Evolutionary conservation across 495 filamentous ascomycete species (phyloP), one percentile per base, ranked within the genome.

Genomic region (Evansstolkia leycettana): DNA sequence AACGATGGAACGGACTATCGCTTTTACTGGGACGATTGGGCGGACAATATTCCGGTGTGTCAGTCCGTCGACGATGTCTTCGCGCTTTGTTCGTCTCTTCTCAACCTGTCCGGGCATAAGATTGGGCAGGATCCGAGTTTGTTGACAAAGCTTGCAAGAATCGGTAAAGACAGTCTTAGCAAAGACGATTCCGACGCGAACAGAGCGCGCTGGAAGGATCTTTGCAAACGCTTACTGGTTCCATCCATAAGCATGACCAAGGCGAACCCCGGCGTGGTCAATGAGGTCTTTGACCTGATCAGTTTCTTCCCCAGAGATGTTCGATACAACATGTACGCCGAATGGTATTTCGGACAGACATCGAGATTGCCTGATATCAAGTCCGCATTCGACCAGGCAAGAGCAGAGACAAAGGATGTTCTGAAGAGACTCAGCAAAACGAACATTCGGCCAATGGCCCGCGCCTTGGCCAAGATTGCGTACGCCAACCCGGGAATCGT

Each of bases 21-120:
- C 17, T 96, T 92, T 53, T 99, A 96, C 57, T 94, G 86, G 78
- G 89, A 95, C 39, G 88, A 96, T 36, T 99, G 92, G 92, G 69
- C 80, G 7, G 89, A 96, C 42, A 89, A 86, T 42, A 67, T 96
- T 18, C 92, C 92, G 2, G 59, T 93, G 7, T 96, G 90, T 48
- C 87, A 93, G 50, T 80, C 65, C 2, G 73, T 93, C 5, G 85
- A 94, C 43, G 90, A 99, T 48, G 67, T 99, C 2, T 90, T 96
- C 47, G 72, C 75, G 2, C 73, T 99, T 8, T 93, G 84, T 57
- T 75, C 76, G 29, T 86, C 88, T 0, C 67, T 99, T 17, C 63
- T 94, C 14, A 88, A 89, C 40, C 62, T 86, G 16, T 76, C 84
- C 0, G 88, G 90, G 6, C 76, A 88, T 47, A 84, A 84, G 51